Evolutionary conservation across 2,329 filamentous ascomycete genomes (phyloP).

Genomic region (Diaporthe citriasiana): DNA sequence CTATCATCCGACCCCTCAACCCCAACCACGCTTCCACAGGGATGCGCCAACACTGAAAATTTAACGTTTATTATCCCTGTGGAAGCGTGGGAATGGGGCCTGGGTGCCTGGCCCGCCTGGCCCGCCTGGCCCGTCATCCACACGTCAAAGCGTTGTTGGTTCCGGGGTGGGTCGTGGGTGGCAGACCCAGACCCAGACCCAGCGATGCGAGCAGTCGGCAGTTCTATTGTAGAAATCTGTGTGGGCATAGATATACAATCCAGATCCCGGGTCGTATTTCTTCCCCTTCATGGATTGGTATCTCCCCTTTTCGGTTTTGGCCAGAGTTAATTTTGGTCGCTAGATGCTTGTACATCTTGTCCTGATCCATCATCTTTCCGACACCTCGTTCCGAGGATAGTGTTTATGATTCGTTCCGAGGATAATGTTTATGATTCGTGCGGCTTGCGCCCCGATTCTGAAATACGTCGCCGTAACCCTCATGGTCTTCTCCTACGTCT

Average conservation of each 20-base stretch:
- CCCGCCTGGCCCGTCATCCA: neutral
- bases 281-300: neutral
- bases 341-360: neutral
- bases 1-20: neutral
- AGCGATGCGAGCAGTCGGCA: neutral
- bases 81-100: neutral
- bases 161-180: neutral
- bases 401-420: too few species aligned
- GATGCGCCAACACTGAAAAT: too few species aligned
- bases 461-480: constrained; percentile 28
- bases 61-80: too few species aligned
- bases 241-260: neutral
- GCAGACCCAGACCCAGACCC: neutral
- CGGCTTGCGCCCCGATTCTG: neutral
- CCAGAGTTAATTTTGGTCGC: neutral
- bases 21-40: too few species aligned
- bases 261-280: constrained; percentile 1
- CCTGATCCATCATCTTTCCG: neutral
- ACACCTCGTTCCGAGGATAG: neutral
- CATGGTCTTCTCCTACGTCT: neutral
- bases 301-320: neutral
- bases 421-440: constrained; percentile 25
- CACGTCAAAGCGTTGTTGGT: constrained; percentile 1
- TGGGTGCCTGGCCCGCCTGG: neutral
- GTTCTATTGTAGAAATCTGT: neutral